phyloP scores from a whole-genome alignment of 2,329 filamentous ascomycete genomes.

The Ophiostoma quercus region DNA sequence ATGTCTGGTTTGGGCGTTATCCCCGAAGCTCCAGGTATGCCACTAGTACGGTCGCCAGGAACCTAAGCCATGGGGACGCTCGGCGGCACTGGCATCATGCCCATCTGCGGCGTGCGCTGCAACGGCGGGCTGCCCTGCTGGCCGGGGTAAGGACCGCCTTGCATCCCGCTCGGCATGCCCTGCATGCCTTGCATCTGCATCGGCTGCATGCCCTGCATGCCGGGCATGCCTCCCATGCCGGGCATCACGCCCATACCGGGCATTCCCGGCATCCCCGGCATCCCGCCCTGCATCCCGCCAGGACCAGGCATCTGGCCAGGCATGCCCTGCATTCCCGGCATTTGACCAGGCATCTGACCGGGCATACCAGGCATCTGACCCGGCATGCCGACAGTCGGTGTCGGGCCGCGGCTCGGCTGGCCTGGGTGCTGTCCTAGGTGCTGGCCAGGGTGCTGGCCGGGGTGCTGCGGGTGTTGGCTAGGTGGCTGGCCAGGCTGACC shows the following conservation, averaged over 20 bases:
- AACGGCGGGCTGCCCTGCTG: conserved; percentile 32
- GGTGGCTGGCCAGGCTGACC: conserved; percentile 20
- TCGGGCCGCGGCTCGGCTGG: background rate
- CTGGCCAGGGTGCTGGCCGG: conserved; percentile 9
- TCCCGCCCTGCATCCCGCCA: background rate
- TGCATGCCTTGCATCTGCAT: conserved; percentile 13
- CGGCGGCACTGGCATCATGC: conserved; percentile 28
- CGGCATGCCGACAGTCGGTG: conserved; percentile 5
- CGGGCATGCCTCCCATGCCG: background rate
- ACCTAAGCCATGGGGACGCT: conserved; percentile 25
- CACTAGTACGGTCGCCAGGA: no score
- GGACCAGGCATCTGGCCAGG: conserved; percentile 6
- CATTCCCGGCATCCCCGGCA: conserved; percentile 2
- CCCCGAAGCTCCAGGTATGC: no score
- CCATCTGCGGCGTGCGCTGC: conserved; percentile 34
- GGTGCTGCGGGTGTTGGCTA: conserved; percentile 4
- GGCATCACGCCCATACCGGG: background rate
- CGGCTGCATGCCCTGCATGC: background rate
- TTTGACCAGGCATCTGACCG: background rate
- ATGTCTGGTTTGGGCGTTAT: no score
- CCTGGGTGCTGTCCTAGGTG: background rate
- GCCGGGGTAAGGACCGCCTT: conserved; percentile 14
- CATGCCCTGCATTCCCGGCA: conserved; percentile 6
- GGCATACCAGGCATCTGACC: conserved; percentile 13
- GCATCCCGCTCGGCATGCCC: background rate